Conservation (phyloP, 306 rosid species). For the Acacia crassicarpa region DNA sequence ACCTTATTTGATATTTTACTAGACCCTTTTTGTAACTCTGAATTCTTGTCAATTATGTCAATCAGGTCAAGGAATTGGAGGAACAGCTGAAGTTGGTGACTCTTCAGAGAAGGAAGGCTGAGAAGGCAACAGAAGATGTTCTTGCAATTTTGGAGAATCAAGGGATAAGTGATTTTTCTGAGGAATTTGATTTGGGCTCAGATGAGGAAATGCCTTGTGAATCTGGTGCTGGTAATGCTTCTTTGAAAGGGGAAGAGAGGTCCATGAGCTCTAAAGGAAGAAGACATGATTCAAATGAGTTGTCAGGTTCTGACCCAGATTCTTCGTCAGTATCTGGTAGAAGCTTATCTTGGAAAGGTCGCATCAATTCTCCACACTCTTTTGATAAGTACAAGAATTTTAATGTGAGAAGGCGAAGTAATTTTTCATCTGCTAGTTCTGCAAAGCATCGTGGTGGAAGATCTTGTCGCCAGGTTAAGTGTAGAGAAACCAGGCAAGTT, state of each 20-base stretch:
- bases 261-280: constrained; percentile 43
- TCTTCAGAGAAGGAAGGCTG: constrained; percentile 85
- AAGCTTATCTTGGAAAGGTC: constrained; percentile 97
- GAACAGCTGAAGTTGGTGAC: constrained; percentile 72
- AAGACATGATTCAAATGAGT: constrained; percentile 52
- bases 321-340: constrained; percentile 57
- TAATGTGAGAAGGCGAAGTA: constrained; percentile 51
- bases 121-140: constrained; percentile 89
- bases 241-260: constrained; percentile 38
- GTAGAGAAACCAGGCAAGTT: constrained; percentile 61
- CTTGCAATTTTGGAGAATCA: constrained; percentile 85
- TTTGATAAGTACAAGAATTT: constrained; percentile 57
- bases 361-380: constrained; percentile 48
- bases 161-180: constrained; percentile 73
- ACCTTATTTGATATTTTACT: constrained; percentile 17
- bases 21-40: constrained; percentile 17
- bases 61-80: constrained; percentile 82
- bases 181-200: constrained; percentile 67
- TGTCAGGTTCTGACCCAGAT: constrained; percentile 59
- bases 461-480: constrained; percentile 85
- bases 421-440: constrained; percentile 57
- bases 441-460: constrained; percentile 71
- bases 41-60: not conserved
- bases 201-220: constrained; percentile 67
- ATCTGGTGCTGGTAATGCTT: constrained; percentile 49